A percentile compares a stretch with the other conserved stretches of the same genome.
phyloP scores from a whole-genome alignment of 371 early-diverging fungal genomes.

The Rhizopus arrhizus region DNA sequence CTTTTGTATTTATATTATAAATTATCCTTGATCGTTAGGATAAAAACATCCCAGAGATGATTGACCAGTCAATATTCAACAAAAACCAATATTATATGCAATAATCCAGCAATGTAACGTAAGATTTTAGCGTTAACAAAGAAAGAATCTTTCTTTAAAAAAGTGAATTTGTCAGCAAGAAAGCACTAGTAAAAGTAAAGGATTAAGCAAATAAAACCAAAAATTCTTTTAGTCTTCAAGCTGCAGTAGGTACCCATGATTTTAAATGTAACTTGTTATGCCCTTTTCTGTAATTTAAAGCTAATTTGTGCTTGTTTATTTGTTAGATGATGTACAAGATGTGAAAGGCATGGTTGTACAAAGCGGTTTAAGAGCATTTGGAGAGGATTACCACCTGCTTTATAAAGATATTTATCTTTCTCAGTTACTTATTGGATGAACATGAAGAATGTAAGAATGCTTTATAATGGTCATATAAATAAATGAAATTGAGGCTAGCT shows the following conservation, averaged over 20 bases:
- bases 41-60: no score
- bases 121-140: no score
- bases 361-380: conserved; percentile 75
- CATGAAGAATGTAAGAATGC: conserved; percentile 67
- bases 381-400: conserved; percentile 86
- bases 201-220: no score
- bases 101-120: conserved; percentile 26
- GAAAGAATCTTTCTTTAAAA: no score
- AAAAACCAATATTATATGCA: conserved; percentile 38
- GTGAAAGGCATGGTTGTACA: conserved; percentile 64
- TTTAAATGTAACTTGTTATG: conserved; percentile 36
- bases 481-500: conserved; percentile 54
- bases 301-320: not conserved
- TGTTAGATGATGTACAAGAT: conserved; percentile 57
- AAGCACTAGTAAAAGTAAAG: no score
- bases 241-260: conserved; percentile 51
- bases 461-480: conserved; percentile 4
- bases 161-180: no score
- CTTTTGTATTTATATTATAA: no score
- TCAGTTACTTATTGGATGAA: conserved; percentile 88
- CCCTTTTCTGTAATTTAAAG: not conserved
- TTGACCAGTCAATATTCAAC: no score
- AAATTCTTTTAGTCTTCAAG: conserved; percentile 65
- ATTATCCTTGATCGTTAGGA: no score
- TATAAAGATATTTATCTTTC: conserved; percentile 94